These are phyloP conservation scores for Aspergillus coremiiformis DNA, from an alignment of 495 filamentous ascomycete genomes.

Conservation along the genomic window DNA sequence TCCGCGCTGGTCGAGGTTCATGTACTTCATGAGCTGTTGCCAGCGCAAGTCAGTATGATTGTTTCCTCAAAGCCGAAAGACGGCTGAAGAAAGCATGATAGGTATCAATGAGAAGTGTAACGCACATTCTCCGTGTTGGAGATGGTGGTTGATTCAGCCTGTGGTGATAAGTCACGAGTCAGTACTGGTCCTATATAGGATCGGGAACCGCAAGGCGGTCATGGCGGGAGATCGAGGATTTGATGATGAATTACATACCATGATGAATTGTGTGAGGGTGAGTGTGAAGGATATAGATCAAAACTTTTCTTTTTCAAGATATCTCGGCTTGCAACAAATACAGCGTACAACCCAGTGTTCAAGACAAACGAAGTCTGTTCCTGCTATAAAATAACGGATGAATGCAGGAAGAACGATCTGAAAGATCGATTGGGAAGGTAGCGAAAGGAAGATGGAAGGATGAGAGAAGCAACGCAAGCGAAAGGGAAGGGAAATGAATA, in stretches of 20 bases:
- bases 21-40: conserved; percentile 81
- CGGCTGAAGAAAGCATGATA: conserved; percentile 29
- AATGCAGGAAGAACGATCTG: conserved; percentile 2
- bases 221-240: no score
- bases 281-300: conserved; percentile 31
- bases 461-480: conserved; percentile 7
- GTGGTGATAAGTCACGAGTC: conserved; percentile 8
- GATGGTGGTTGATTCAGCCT: conserved; percentile 51
- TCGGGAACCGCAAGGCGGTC: no score
- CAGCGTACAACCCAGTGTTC: background rate
- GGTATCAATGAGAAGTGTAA: conserved; percentile 22
- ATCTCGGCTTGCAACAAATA: background rate
- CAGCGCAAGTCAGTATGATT: conserved; percentile 35
- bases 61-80: conserved; percentile 27
- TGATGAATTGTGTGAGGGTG: conserved; percentile 39
- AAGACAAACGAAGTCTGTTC: background rate
- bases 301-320: conserved; percentile 9
- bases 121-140: conserved; percentile 66
- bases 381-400: background rate
- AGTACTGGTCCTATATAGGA: no score
- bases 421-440: background rate
- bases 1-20: conserved; percentile 83
- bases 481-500: conserved; percentile 5
- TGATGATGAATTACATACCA: no score
- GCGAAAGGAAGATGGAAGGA: conserved; percentile 3